Percentiles rank a stretch among this genome's conserved stretches.
These are phyloP conservation scores for Xylaria sp. DNA, from an alignment of 2,329 filamentous ascomycete species.

Conservation along the genomic window DNA sequence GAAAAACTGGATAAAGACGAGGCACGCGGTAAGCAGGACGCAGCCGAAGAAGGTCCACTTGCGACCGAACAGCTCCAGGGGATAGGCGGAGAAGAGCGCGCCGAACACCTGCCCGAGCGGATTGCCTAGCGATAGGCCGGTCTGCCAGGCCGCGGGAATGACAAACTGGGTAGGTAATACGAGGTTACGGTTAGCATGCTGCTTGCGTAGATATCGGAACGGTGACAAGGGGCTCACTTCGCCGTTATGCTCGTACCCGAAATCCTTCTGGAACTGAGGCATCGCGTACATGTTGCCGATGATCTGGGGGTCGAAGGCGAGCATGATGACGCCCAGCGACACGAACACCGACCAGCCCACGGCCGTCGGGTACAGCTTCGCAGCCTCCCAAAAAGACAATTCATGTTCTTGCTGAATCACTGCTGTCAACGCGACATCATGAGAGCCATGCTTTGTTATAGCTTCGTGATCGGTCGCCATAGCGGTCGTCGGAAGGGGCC, in stretches of 20 bases:
- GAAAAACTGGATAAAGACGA: slow-evolving; percentile 67
- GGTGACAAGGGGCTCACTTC: slow-evolving; percentile 30
- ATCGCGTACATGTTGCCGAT: slow-evolving; percentile 61
- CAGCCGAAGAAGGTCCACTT: slow-evolving; percentile 49
- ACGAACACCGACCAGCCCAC: slow-evolving; percentile 62
- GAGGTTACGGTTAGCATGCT: background rate
- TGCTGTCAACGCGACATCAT: slow-evolving; percentile 34
- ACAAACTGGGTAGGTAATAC: too few relatives aligned
- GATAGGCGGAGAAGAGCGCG: slow-evolving; percentile 52
- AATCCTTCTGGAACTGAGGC: slow-evolving; percentile 40
- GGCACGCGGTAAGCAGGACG: slow-evolving; percentile 49
- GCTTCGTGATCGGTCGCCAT: slow-evolving; percentile 18
- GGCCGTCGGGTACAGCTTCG: slow-evolving; percentile 48
- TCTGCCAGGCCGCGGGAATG: slow-evolving; percentile 49
- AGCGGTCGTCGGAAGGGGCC: slow-evolving; percentile 7
- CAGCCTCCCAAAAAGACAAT: slow-evolving; percentile 44
- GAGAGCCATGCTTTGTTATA: slow-evolving; percentile 20
- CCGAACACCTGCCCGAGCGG: slow-evolving; percentile 61
- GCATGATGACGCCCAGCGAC: slow-evolving; percentile 62
- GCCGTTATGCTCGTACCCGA: slow-evolving; percentile 36
- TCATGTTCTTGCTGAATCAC: slow-evolving; percentile 46
- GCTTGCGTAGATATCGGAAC: background rate
- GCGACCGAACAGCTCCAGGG: slow-evolving; percentile 49
- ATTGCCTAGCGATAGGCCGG: slow-evolving; percentile 54
- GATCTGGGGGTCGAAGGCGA: slow-evolving; percentile 66